Evolutionary conservation across 2,329 filamentous ascomycete species (phyloP).

Genomic region (Macrophomina phaseolina): DNA sequence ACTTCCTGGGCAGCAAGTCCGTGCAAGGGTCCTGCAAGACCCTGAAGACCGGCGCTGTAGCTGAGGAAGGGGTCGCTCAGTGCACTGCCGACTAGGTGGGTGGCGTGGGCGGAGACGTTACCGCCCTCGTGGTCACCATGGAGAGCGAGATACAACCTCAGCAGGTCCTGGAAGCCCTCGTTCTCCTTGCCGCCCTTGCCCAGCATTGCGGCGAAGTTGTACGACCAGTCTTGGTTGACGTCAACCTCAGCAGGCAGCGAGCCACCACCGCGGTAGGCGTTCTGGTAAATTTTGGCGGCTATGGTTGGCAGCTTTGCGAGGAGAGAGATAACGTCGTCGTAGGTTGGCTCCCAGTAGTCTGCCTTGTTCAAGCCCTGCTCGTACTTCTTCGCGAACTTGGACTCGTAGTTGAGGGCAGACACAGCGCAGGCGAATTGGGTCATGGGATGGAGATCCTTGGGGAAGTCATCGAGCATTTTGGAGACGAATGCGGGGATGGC

Average conservation of each 20-base stretch:
- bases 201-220: constrained; percentile 97
- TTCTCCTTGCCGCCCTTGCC: constrained; percentile 88
- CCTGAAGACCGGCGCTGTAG: constrained; percentile 94
- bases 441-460: constrained; percentile 93
- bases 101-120: constrained; percentile 94
- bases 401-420: constrained; percentile 93
- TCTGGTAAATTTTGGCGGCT: constrained; percentile 97
- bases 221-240: constrained; percentile 89
- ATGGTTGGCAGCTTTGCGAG: constrained; percentile 96
- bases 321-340: constrained; percentile 91
- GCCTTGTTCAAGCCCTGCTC: constrained; percentile 90
- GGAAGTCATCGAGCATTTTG: constrained; percentile 89
- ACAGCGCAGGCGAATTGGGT: constrained; percentile 96
- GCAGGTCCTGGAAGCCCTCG: constrained; percentile 92
- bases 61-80: constrained; percentile 94
- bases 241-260: constrained; percentile 79
- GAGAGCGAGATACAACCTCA: constrained; percentile 91
- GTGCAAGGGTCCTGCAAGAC: constrained; percentile 91
- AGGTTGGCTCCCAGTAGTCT: constrained; percentile 98
- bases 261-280: constrained; percentile 76
- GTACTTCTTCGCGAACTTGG: constrained; percentile 91
- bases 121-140: constrained; percentile 98
- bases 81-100: constrained; percentile 92
- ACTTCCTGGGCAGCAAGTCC: constrained; percentile 96
- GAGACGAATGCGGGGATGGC: constrained; percentile 81